These are phyloP conservation scores for Aristolochia californica DNA, from an alignment of 164 flowering plant genomes.

Conservation along the genomic window DNA sequence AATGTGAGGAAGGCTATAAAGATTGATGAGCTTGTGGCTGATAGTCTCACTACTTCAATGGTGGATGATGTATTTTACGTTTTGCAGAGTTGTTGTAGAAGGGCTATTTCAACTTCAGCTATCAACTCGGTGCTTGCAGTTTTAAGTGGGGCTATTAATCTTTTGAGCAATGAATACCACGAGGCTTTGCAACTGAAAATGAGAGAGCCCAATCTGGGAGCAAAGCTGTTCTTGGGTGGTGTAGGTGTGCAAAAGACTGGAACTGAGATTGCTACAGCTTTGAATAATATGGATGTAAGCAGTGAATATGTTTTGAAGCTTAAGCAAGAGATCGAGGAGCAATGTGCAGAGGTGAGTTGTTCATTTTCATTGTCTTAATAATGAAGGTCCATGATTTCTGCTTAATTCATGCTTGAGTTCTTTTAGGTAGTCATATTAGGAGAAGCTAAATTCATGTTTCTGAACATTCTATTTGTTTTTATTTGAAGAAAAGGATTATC, in stretches of 20 bases:
- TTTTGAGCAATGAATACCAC: constrained; percentile 73
- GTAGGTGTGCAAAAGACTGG: constrained; percentile 88
- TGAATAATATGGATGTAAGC: constrained; percentile 90
- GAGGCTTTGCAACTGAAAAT: constrained; percentile 86
- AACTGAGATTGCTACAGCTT: constrained; percentile 73
- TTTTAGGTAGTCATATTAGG: too few relatives aligned
- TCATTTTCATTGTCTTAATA: not conserved
- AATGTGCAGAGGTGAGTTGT: constrained; percentile 65
- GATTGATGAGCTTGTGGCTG: constrained; percentile 78
- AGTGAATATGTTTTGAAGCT: constrained; percentile 82
- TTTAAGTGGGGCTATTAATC: constrained; percentile 58
- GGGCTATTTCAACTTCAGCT: constrained; percentile 87
- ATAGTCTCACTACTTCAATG: constrained; percentile 93
- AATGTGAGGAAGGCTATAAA: constrained; percentile 92
- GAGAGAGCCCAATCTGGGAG: constrained; percentile 76
- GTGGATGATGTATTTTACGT: constrained; percentile 97
- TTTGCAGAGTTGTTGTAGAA: constrained; percentile 78
- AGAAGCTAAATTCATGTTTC: too few relatives aligned
- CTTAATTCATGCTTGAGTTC: too few relatives aligned
- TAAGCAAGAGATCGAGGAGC: constrained; percentile 81
- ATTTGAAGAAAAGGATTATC: too few relatives aligned
- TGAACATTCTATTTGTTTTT: too few relatives aligned
- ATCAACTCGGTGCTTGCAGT: constrained; percentile 77
- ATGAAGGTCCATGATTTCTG: not conserved
- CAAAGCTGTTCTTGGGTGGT: constrained; percentile 76